phyloP scores from a whole-genome alignment of 192 early-diverging fungal genomes.

The Gaertneriomyces sp. region DNA sequence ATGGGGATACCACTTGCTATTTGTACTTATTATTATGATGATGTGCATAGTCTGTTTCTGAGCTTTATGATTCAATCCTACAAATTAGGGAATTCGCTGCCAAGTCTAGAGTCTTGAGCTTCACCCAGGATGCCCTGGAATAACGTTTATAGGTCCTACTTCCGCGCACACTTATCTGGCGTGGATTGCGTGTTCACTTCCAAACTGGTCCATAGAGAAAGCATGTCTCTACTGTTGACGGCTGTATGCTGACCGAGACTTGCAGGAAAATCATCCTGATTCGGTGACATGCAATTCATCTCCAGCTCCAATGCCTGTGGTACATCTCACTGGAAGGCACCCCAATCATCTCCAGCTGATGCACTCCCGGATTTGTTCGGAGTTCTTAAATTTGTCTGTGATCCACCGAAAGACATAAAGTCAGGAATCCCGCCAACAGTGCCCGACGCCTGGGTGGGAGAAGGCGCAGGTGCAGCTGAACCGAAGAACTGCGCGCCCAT shows the following conservation, averaged over 20 bases:
- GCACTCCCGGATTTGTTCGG: too few species aligned
- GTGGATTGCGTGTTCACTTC: background rate
- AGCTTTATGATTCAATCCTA: background rate
- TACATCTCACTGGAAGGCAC: slow-evolving; percentile 32
- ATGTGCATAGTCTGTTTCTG: too few species aligned
- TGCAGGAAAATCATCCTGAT: too few species aligned
- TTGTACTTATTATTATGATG: too few species aligned
- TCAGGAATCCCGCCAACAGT: slow-evolving; percentile 38
- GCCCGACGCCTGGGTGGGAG: background rate
- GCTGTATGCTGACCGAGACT: background rate
- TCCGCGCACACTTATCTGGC: background rate
- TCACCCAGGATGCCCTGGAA: background rate
- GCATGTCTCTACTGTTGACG: slow-evolving; percentile 9
- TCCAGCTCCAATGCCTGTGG: too few species aligned
- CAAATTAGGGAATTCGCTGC: slow-evolving; percentile 4
- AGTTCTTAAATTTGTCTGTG: background rate
- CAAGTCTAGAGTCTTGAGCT: background rate
- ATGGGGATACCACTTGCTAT: too few species aligned
- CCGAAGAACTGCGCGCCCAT: too few species aligned
- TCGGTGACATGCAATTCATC: too few species aligned
- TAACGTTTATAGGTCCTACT: background rate
- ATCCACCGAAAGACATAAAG: slow-evolving; percentile 27
- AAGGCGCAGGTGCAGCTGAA: background rate
- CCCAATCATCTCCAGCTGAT: slow-evolving; percentile 29
- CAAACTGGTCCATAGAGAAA: background rate